Evolutionary conservation across 106 monocot genomes (phyloP).

Genomic region (Dendrobium nobile): DNA sequence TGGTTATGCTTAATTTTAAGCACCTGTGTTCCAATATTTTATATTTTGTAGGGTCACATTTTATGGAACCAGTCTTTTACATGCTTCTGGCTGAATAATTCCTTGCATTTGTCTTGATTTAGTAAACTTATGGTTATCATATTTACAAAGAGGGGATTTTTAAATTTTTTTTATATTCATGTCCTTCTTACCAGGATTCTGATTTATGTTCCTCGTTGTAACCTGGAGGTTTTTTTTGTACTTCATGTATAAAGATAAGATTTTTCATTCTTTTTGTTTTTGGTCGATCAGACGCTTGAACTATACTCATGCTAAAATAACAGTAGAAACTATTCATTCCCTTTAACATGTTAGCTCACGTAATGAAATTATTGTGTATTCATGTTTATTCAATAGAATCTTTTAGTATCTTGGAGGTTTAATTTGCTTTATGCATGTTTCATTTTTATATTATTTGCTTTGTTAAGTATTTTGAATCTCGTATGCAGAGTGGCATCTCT

Average conservation of each 20-base stretch:
- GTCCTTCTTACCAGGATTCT: neutral
- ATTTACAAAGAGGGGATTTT: neutral
- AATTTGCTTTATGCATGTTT: neutral
- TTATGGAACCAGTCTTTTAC: neutral
- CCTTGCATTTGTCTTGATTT: neutral
- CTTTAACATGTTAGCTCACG: neutral
- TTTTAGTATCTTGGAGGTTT: neutral
- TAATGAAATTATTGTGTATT: neutral
- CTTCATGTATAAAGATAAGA: neutral
- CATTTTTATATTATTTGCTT: neutral
- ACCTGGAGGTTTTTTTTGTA: neutral
- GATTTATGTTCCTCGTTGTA: neutral
- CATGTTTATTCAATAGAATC: neutral
- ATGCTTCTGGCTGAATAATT: neutral
- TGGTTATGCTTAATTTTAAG: neutral
- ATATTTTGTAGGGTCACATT: neutral
- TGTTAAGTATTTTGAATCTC: neutral
- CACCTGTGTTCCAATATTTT: neutral
- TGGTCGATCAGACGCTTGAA: neutral
- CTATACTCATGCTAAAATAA: neutral
- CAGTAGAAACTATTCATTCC: neutral
- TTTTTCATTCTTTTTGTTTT: neutral
- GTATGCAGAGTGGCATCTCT: neutral
- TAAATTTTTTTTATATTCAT: neutral
- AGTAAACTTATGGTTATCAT: neutral